phyloP scores from a whole-genome alignment of 352 stramenopile genomes.

The Phytopythium oedochilum region DNA sequence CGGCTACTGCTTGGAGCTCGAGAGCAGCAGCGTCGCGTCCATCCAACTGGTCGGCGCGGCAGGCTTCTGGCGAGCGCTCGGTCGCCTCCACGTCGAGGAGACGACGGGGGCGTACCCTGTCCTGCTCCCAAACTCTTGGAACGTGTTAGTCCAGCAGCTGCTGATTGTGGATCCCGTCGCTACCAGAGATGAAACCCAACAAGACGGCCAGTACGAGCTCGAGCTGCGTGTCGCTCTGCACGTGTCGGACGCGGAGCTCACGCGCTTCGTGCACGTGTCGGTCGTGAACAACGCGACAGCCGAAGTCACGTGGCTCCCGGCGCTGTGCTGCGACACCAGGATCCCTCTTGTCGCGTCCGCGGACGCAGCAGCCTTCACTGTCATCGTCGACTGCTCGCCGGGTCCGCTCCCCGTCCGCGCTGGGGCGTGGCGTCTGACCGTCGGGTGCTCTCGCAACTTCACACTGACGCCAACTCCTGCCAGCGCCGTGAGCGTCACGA shows the following conservation, averaged over 20 bases:
- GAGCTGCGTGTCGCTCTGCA: constrained; percentile 54
- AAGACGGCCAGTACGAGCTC: constrained; percentile 5
- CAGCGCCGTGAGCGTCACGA: constrained; percentile 31
- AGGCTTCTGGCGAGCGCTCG: constrained; percentile 31
- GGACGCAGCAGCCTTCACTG: constrained; percentile 25
- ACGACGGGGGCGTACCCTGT: constrained; percentile 38
- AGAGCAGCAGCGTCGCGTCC: constrained; percentile 9
- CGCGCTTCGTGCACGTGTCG: constrained; percentile 35
- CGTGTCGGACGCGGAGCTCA: constrained; percentile 45
- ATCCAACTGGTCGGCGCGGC: not conserved
- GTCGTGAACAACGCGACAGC: constrained; percentile 43
- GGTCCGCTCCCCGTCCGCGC: constrained; percentile 21
- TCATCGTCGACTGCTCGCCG: constrained; percentile 54
- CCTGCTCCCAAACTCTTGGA: constrained; percentile 42
- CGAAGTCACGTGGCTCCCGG: constrained; percentile 22
- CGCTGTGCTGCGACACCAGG: constrained; percentile 24
- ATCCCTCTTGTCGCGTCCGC: constrained; percentile 9
- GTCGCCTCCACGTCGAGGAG: constrained; percentile 40
- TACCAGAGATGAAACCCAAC: not conserved
- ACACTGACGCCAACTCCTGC: constrained; percentile 14
- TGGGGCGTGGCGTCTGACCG: constrained; percentile 52
- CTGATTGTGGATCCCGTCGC: not conserved
- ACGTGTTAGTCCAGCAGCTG: constrained; percentile 55
- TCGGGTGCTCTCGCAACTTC: constrained; percentile 49
- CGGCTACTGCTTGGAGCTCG: constrained; percentile 53